Evolutionary conservation across 352 stramenopile species (phyloP).

Genomic region (Plasmopara halstedii): DNA sequence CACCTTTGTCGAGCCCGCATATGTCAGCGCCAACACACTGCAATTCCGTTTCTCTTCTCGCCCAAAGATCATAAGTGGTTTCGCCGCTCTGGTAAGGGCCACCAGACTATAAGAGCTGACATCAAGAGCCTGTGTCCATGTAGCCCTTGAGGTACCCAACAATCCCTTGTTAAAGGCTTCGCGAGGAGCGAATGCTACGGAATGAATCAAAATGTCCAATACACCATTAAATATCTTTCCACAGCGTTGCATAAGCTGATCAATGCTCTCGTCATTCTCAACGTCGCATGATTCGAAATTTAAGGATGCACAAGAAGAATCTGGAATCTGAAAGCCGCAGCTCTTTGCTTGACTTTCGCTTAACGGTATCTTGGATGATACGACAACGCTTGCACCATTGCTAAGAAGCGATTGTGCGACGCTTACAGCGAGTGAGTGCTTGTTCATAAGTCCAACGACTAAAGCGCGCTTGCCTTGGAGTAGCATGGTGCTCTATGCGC

Average conservation of each 20-base stretch:
- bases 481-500: slow-evolving; percentile 15
- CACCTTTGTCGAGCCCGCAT: slow-evolving; percentile 64
- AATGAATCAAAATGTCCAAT: slow-evolving; percentile 86
- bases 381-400: slow-evolving; percentile 60
- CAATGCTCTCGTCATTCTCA: slow-evolving; percentile 44
- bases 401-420: slow-evolving; percentile 62
- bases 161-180: slow-evolving; percentile 67
- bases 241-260: slow-evolving; percentile 37
- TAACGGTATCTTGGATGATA: slow-evolving; percentile 56
- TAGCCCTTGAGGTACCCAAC: slow-evolving; percentile 30
- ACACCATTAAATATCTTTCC: slow-evolving; percentile 35
- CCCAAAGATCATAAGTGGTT: slow-evolving; percentile 37
- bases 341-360: slow-evolving; percentile 37
- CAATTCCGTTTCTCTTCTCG: slow-evolving; percentile 25
- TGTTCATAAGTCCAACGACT: slow-evolving; percentile 87
- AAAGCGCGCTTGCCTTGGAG: slow-evolving; percentile 65
- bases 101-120: slow-evolving; percentile 89
- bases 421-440: slow-evolving; percentile 77
- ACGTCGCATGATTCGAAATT: slow-evolving; percentile 75
- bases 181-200: slow-evolving; percentile 80
- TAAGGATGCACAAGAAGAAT: slow-evolving; percentile 8
- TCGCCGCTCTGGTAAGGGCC: slow-evolving; percentile 52
- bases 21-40: slow-evolving; percentile 85
- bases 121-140: slow-evolving; percentile 75
- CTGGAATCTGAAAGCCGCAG: slow-evolving; percentile 39